Evolutionary conservation across 305 asterid species (phyloP).

Genomic region (Fraxinus xanthoxyloides): DNA sequence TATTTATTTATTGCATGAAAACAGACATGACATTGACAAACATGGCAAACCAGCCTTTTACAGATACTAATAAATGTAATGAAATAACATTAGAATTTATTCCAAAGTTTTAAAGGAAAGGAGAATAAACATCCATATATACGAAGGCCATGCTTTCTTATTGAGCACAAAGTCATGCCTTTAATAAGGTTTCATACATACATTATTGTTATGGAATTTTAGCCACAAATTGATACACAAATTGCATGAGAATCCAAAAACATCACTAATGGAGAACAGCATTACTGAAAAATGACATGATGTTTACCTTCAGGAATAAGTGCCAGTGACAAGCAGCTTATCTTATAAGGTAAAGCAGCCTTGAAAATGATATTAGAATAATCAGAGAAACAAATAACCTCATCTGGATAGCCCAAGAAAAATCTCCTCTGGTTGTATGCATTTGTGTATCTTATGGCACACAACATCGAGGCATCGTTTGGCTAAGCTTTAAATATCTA

Average conservation of each 20-base stretch:
- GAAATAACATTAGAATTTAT: conserved; percentile 50
- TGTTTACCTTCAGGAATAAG: conserved; percentile 29
- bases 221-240: conserved; percentile 37
- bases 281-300: conserved; percentile 22
- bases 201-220: conserved; percentile 33
- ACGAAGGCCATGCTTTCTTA: conserved; percentile 40
- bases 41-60: conserved; percentile 35
- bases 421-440: conserved; percentile 20
- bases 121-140: conserved; percentile 38
- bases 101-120: conserved; percentile 51
- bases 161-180: conserved; percentile 35
- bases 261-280: conserved; percentile 29
- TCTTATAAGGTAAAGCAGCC: conserved; percentile 19
- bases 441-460: conserved; percentile 18
- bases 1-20: conserved; percentile 22
- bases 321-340: conserved; percentile 41
- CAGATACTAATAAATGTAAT: conserved; percentile 53
- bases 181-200: conserved; percentile 31
- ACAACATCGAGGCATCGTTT: conserved; percentile 6
- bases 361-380: conserved; percentile 38
- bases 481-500: neutral
- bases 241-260: conserved; percentile 45
- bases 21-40: conserved; percentile 20
- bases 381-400: conserved; percentile 3
- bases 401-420: neutral